These are phyloP conservation scores for Purshia tridentata DNA, from an alignment of 306 rosid genomes.

Conservation along the genomic window DNA sequence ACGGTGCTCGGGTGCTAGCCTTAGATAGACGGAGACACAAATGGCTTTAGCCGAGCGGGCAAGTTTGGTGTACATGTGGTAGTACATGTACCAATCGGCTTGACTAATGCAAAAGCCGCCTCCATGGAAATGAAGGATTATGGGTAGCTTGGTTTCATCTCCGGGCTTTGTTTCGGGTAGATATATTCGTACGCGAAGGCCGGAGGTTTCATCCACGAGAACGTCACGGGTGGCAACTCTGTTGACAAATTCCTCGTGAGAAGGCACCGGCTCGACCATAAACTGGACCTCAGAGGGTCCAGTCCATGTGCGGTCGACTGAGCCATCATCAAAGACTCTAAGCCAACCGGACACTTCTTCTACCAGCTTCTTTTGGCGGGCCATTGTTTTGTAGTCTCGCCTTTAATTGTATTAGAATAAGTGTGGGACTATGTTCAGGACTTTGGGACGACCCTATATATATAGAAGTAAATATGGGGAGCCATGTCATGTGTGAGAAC, in stretches of 20 bases:
- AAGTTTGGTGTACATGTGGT: slow-evolving; percentile 37
- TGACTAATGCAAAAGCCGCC: slow-evolving; percentile 80
- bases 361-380: slow-evolving; percentile 25
- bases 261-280: slow-evolving; percentile 45
- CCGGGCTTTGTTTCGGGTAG: slow-evolving; percentile 34
- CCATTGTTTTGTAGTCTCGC: slow-evolving; percentile 33
- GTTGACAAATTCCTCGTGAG: slow-evolving; percentile 45
- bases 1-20: slow-evolving; percentile 63
- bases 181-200: slow-evolving; percentile 43
- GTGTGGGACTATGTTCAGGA: neutral
- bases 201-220: neutral
- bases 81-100: slow-evolving; percentile 67
- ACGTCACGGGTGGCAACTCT: slow-evolving; percentile 54
- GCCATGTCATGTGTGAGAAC: neutral
- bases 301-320: slow-evolving; percentile 68
- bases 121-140: slow-evolving; percentile 62
- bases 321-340: slow-evolving; percentile 53
- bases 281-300: slow-evolving; percentile 49
- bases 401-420: neutral
- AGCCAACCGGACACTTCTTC: slow-evolving; percentile 76
- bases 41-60: slow-evolving; percentile 36
- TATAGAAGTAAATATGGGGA: neutral
- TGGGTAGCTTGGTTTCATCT: slow-evolving; percentile 28
- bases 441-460: no score
- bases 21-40: slow-evolving; percentile 48